A percentile compares a stretch with the other conserved stretches of the same genome.
phyloP scores from a whole-genome alignment of 495 filamentous ascomycete species.

The Podospora anserina region DNA sequence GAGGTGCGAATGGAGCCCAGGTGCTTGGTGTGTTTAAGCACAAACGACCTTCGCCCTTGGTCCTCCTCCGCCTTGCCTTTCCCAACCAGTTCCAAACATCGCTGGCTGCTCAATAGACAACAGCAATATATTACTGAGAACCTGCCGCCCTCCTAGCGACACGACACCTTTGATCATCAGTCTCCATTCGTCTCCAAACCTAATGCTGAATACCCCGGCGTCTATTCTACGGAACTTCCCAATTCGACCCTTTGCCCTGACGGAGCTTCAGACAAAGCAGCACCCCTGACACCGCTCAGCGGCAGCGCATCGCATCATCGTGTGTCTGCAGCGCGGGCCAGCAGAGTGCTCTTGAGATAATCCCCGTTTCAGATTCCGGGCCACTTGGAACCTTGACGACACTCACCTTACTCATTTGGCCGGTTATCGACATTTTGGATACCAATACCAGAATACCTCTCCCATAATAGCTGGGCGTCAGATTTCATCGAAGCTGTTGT shows the following conservation, averaged over 20 bases:
- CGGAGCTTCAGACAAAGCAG: slow-evolving; percentile 3
- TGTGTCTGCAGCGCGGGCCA: neutral
- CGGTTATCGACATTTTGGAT: neutral
- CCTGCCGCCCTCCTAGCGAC: neutral
- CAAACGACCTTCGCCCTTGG: neutral
- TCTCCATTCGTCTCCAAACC: neutral
- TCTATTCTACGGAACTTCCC: slow-evolving; percentile 3
- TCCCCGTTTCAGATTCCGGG: slow-evolving; percentile 3
- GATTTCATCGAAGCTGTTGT: neutral
- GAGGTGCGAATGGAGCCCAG: slow-evolving; percentile 3
- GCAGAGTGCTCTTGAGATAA: neutral
- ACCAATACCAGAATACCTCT: neutral
- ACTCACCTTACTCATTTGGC: neutral
- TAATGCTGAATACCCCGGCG: slow-evolving; percentile 3
- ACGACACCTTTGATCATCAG: neutral
- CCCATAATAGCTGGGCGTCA: neutral
- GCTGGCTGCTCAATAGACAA: neutral
- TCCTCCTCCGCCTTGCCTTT: no score
- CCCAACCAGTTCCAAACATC: neutral
- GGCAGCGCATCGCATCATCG: neutral
- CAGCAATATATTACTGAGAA: slow-evolving; percentile 3
- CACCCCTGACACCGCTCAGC: neutral
- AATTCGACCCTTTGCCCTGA: slow-evolving; percentile 1
- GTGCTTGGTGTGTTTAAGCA: neutral
- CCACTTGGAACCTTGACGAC: slow-evolving; percentile 4